Conservation (phyloP, 192 early-diverging fungal genomes). For the Coemansia sp. region DNA sequence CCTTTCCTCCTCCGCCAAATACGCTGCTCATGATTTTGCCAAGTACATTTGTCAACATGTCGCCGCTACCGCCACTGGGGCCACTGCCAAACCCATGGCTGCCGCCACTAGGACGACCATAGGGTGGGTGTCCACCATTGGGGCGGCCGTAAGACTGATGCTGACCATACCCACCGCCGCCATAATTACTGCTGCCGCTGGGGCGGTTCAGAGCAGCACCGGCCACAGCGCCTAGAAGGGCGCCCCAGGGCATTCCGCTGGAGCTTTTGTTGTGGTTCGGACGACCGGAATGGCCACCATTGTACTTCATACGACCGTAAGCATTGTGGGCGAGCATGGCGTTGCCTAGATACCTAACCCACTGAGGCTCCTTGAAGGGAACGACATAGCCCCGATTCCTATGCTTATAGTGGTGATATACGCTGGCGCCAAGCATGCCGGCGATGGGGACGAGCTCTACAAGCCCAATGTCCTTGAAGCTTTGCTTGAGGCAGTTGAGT, state of each 20-base stretch:
- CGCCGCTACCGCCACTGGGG: conserved; percentile 12
- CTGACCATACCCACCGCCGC: conserved; percentile 7
- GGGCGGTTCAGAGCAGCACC: conserved; percentile 13
- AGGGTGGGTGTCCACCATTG: conserved; percentile 6
- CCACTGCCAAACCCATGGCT: neutral
- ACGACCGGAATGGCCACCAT: neutral
- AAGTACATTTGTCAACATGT: conserved; percentile 31
- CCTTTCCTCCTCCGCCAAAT: conserved; percentile 17
- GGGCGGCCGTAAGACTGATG: conserved; percentile 18
- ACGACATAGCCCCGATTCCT: conserved; percentile 7
- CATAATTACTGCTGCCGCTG: neutral
- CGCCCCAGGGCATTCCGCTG: conserved; percentile 23
- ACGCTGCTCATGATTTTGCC: conserved; percentile 46
- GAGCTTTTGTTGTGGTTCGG: neutral
- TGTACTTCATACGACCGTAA: conserved; percentile 20
- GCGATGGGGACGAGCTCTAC: conserved; percentile 31
- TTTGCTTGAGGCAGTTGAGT: conserved; percentile 33
- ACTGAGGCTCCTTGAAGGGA: conserved; percentile 30
- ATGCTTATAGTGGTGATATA: conserved; percentile 32
- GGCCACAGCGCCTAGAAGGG: conserved; percentile 21
- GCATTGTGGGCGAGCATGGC: conserved; percentile 24
- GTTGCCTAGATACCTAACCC: conserved; percentile 31
- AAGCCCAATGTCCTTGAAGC: conserved; percentile 23
- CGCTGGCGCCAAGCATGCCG: conserved; percentile 24
- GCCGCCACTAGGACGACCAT: conserved; percentile 1